phyloP scores from a whole-genome alignment of 1,284 basidiomycete species.

The Meripilus lineatus region DNA sequence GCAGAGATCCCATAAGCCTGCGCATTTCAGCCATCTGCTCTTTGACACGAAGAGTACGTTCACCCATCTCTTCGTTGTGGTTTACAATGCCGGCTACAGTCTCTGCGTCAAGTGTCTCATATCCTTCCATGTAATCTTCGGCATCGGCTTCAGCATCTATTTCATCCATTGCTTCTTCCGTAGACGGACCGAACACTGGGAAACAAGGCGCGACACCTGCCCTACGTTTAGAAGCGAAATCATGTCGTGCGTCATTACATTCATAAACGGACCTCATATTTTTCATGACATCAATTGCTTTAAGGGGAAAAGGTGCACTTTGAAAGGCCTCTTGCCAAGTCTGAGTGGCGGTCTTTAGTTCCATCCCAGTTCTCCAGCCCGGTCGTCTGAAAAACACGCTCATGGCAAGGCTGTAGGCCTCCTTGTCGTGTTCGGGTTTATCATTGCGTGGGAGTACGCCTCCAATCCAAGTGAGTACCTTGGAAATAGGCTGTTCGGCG shows the following conservation, averaged over 20 bases:
- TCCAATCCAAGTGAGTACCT: slow-evolving; percentile 5
- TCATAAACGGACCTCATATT: slow-evolving; percentile 20
- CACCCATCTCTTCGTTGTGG: no score
- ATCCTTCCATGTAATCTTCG: no score
- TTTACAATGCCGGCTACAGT: no score
- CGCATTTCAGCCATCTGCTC: no score
- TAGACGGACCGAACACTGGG: no score
- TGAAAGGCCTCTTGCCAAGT: slow-evolving; percentile 15
- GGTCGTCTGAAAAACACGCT: slow-evolving; percentile 7
- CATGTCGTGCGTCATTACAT: slow-evolving; percentile 22
- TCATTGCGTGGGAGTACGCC: slow-evolving; percentile 6
- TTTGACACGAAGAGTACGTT: no score
- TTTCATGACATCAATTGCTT: slow-evolving; percentile 13
- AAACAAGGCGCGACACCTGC: neutral
- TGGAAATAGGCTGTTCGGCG: neutral
- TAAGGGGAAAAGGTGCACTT: slow-evolving; percentile 9
- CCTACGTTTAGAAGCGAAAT: slow-evolving; percentile 15
- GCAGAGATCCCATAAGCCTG: no score
- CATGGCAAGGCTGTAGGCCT: slow-evolving; percentile 5
- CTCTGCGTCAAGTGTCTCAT: no score
- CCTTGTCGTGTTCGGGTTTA: neutral
- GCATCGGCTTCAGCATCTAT: no score
- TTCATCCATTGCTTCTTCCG: no score
- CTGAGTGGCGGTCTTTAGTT: slow-evolving; percentile 8
- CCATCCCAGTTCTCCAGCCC: slow-evolving; percentile 9